Evolutionary conservation across 331 rosid genomes (phyloP).

Genomic region (Erythrophleum ivorense): DNA sequence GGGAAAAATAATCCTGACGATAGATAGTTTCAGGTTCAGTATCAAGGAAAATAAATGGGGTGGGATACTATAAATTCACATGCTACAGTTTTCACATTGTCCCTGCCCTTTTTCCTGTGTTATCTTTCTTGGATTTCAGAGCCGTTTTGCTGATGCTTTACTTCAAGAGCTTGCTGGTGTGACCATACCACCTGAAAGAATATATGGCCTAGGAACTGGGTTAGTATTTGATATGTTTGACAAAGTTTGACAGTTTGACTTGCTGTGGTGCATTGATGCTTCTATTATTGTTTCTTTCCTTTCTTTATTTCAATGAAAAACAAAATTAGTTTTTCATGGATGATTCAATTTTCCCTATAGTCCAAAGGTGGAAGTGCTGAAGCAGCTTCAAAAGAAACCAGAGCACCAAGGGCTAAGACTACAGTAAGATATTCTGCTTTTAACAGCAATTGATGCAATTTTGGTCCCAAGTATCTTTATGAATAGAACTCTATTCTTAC

Average conservation of each 20-base stretch:
- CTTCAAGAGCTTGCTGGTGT: slow-evolving; percentile 87
- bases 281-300: neutral
- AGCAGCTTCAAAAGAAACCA: slow-evolving; percentile 80
- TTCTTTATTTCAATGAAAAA: slow-evolving; percentile 25
- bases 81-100: slow-evolving; percentile 11
- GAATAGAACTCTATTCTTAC: neutral
- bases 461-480: slow-evolving; percentile 22
- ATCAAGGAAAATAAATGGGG: slow-evolving; percentile 29
- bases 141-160: slow-evolving; percentile 90
- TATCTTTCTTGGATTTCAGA: slow-evolving; percentile 47
- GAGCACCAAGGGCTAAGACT: slow-evolving; percentile 83
- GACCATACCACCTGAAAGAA: slow-evolving; percentile 77
- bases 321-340: neutral
- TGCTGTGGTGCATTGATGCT: slow-evolving; percentile 3
- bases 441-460: slow-evolving; percentile 16
- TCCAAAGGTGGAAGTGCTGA: slow-evolving; percentile 89
- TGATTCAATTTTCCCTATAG: slow-evolving; percentile 46
- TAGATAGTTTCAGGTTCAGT: slow-evolving; percentile 20
- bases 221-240: slow-evolving; percentile 43
- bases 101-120: slow-evolving; percentile 3
- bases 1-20: slow-evolving; percentile 27
- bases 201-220: slow-evolving; percentile 90
- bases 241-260: slow-evolving; percentile 12
- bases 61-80: neutral
- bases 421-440: slow-evolving; percentile 66